These are phyloP conservation scores for Cyclotella cryptica DNA, from an alignment of 108 stramenopile species.

Conservation along the genomic window DNA sequence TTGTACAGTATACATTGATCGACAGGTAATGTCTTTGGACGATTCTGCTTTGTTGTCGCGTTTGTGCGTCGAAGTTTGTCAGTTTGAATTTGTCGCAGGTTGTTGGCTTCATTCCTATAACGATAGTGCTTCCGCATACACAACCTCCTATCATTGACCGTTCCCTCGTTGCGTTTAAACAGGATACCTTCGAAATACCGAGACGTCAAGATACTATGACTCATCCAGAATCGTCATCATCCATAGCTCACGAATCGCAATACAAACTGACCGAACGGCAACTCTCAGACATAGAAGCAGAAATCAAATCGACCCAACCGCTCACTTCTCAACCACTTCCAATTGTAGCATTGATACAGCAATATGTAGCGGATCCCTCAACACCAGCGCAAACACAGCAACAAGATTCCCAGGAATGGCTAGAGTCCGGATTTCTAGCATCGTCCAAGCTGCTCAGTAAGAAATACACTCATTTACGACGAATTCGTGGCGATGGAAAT, in stretches of 20 bases:
- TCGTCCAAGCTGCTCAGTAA: conserved; percentile 53
- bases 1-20: too few relatives aligned
- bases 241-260: background rate
- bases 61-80: too few relatives aligned
- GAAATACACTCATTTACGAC: conserved; percentile 69
- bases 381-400: conserved; percentile 7
- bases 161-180: too few relatives aligned
- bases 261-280: conserved; percentile 39
- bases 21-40: too few relatives aligned
- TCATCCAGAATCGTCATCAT: too few relatives aligned
- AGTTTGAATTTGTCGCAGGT: too few relatives aligned
- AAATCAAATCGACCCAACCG: conserved; percentile 71
- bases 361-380: conserved; percentile 16
- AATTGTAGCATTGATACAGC: conserved; percentile 50
- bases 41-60: too few relatives aligned
- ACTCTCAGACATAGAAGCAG: conserved; percentile 67
- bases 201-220: too few relatives aligned
- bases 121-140: too few relatives aligned
- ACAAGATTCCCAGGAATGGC: conserved; percentile 4
- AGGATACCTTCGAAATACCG: too few relatives aligned
- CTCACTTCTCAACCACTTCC: conserved; percentile 63
- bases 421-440: conserved; percentile 48
- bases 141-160: too few relatives aligned
- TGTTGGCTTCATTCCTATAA: too few relatives aligned
- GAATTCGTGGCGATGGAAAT: conserved; percentile 93